Base-by-base conservation (phyloP, 2,329 filamentous ascomycete genomes). In the Curvularia lunata region DNA sequence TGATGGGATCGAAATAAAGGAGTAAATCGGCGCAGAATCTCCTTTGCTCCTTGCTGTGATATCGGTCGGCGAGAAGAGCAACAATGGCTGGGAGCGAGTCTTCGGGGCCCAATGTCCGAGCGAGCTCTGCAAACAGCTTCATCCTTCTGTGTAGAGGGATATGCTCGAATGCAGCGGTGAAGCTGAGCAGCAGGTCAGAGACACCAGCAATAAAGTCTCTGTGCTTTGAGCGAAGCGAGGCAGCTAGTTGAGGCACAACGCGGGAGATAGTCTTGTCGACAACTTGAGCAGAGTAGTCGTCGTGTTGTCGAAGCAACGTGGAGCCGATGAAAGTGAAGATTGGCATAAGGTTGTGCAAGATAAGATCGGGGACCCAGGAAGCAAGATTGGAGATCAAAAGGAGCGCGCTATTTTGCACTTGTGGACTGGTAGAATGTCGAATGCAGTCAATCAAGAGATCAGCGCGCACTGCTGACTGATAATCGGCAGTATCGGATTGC, bases 261-360 rank as follows among this genome's bases (percentile, higher is more conserved):
- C 94, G 90, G 61, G 92, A 91, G 67, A 99, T 93, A 1, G 95
- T 98, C 80, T 86, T 92, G 69, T 96, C 92, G 56, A 97, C 94
- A 30, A 99, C 94, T 74, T 97, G 91, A 12, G 93, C 92, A 21
- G 95, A 98, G 79, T 97, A 98, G 68, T 98, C 94, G 69, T 99
- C 96, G 67, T 91, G 92, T 78, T 97, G 94, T 48, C 91, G 88
- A 48, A 99, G 84, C 19, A 97, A 89, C 3, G 91, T 97, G 42
- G 89, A 90, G 41, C 94, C 92, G 89, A 98, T 97, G 74, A 98
- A 97, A 0, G 95, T 98, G 79, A 99, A 99, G 51, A 99, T 94
- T 12, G 95, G 95, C 95, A 99, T 99, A 52, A 99, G 91, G 67
- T 92, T 97, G 78, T 99, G 94, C 56, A 99, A 83, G 3, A 99